Base-by-base conservation (phyloP, 352 stramenopile species). In the Pelagophyceae sp. region DNA sequence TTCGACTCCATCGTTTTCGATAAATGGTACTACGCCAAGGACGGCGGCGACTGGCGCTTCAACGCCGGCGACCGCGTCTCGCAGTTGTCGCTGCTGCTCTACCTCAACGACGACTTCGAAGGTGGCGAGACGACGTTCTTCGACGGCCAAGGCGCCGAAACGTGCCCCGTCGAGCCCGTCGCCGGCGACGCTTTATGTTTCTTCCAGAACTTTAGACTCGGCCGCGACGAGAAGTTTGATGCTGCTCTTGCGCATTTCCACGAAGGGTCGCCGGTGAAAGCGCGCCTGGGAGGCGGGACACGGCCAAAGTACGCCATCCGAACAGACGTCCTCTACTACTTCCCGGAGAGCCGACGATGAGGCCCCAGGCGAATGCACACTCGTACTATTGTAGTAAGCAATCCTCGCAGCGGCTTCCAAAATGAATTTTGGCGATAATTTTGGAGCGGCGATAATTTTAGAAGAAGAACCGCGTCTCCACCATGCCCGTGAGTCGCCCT, bases 51-150 rank as follows among this genome's bases (percentile, higher is more conserved):
- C 15, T 38, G 77, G 45, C 2, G 3, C 38, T 54, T 76, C 32
- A 40, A 61, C 25, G 32, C 69, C 0, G 70, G 32, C 51, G 63
- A 72, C 35, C 35, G 58, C 25, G 38, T 37, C 5, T 77, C 54
- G 51, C 72, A 77, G 58, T 75, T 89, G 25, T 87, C 83, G 38
- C 76, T 90, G 15, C 76, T 90, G 19, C 85, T 88, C 71, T 90
- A 90, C 76, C 76, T 90, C 20, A 90, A 88, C 75, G 80, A 86
- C 64, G 85, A 89, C 72, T 90, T 89, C 81, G 77, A 79, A 0
- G 86, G 85, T 35, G 84, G 84, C 11, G 79, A 86, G 69, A 89
- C 85, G 5, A 87, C 87, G 25, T 89, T 88, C 80, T 89, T 85
- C 78, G 45, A 78, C 65, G 75, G 81, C 38, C 58, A 82, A 23